These are phyloP conservation scores for Lagenidium sp. DNA, from an alignment of 352 stramenopile species.

Conservation along the genomic window DNA sequence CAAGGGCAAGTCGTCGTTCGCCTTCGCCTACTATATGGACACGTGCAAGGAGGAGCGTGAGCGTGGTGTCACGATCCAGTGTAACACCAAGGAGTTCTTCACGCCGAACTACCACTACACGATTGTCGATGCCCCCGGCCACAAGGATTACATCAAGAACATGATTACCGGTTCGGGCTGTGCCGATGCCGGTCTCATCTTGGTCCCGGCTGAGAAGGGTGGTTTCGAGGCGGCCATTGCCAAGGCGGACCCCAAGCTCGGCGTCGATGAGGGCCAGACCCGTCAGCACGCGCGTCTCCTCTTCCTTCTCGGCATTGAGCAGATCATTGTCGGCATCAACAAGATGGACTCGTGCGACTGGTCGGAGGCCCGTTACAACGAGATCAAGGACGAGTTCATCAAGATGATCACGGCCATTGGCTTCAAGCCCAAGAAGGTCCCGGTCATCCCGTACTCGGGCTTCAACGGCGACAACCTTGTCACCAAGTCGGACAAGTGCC, in stretches of 20 bases:
- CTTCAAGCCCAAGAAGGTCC: conserved; percentile 60
- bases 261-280: conserved; percentile 88
- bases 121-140: conserved; percentile 96
- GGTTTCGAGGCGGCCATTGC: conserved; percentile 95
- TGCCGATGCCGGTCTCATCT: conserved; percentile 96
- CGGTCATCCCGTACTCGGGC: conserved; percentile 66
- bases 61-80: conserved; percentile 97
- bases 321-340: conserved; percentile 79
- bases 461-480: conserved; percentile 79
- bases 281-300: conserved; percentile 88
- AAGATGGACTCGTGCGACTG: conserved; percentile 78
- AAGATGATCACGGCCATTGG: conserved; percentile 75
- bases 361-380: conserved; percentile 61
- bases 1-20: conserved; percentile 98
- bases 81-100: conserved; percentile 92
- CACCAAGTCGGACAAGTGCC: conserved; percentile 50
- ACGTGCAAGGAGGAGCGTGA: conserved; percentile 98
- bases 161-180: conserved; percentile 99
- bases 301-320: conserved; percentile 54
- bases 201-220: conserved; percentile 71
- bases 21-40: conserved; percentile 98
- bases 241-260: conserved; percentile 40
- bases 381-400: conserved; percentile 76
- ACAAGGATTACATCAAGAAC: conserved; percentile 99
- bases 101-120: conserved; percentile 96